Evolutionary conservation across 768 basidiomycete species (phyloP).

Genomic region (Leccinellum luteum): DNA sequence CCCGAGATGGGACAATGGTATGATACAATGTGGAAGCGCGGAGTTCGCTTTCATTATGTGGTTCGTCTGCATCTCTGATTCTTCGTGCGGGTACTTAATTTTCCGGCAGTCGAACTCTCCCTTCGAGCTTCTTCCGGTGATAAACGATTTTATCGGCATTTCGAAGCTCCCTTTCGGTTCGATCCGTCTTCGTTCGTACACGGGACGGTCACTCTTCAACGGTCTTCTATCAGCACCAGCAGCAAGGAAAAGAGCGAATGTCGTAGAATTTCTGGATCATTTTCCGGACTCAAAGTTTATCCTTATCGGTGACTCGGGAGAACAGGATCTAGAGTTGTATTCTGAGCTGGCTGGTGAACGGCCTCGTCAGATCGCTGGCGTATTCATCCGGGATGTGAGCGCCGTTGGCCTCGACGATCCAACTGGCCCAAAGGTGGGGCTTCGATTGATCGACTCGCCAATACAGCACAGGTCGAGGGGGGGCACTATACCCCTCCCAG

Average conservation of each 20-base stretch:
- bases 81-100: slow-evolving; percentile 1
- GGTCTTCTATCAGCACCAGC: slow-evolving; percentile 82
- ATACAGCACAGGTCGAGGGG: slow-evolving; percentile 8
- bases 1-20: slow-evolving; percentile 86
- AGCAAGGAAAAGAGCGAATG: slow-evolving; percentile 74
- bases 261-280: slow-evolving; percentile 72
- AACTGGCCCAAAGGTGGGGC: slow-evolving; percentile 41
- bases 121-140: slow-evolving; percentile 75
- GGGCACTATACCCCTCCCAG: slow-evolving; percentile 5
- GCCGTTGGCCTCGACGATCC: slow-evolving; percentile 53
- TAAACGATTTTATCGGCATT: slow-evolving; percentile 71
- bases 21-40: slow-evolving; percentile 58
- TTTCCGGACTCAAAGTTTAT: slow-evolving; percentile 78
- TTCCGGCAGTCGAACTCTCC: slow-evolving; percentile 79
- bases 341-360: slow-evolving; percentile 67
- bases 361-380: slow-evolving; percentile 65
- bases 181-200: slow-evolving; percentile 80
- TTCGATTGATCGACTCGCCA: not conserved
- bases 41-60: slow-evolving; percentile 86
- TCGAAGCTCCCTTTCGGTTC: slow-evolving; percentile 73
- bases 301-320: slow-evolving; percentile 89
- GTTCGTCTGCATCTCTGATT: slow-evolving; percentile 43
- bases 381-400: slow-evolving; percentile 82
- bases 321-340: slow-evolving; percentile 94
- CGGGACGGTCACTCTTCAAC: slow-evolving; percentile 77